Evolutionary conservation across 345 rosid species (phyloP), one percentile per base, ranked within the genome.

Genomic region (Mercurialis annua): DNA sequence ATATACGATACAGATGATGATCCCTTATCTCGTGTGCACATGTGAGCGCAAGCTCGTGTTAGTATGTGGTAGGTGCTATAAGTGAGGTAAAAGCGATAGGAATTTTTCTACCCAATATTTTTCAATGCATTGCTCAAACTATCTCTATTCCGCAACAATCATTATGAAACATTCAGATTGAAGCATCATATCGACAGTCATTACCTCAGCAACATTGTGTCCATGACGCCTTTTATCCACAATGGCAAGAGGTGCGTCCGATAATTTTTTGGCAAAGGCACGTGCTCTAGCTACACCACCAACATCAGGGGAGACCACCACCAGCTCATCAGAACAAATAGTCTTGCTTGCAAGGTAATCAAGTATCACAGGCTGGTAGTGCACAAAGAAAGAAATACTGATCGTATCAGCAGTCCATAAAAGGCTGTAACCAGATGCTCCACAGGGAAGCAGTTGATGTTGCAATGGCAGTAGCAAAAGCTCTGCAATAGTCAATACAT

Each of bases 211-310:
- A 66, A 90, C 91, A 87, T 93, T 93, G 81, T 93, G 97, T 15
- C 87, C 97, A 68, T 93, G 97, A 3, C 94, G 96, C 71, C 97
- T 85, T 83, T 93, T 90, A 81, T 93, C 98, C 60, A 93, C 98
- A 79, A 93, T 90, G 16, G 98, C 98, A 60, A 93, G 85, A 67
- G 97, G 98, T 42, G 98, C 98, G 78, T 93, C 97, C 20, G 96
- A 88, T 63, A 93, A 76, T 69, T 93, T 93, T 81, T 93, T 93
- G 60, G 98, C 94, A 77, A 90, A 93, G 44, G 96, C 87, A 15
- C 96, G 96, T 73, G 98, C 98, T 50, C 98, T 85, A 5, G 98
- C 94, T 10, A 93, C 97, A 23, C 98, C 98, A 73, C 98, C 98
- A 76, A 93, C 98, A 71, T 93, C 98, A 61, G 97, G 98, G 12